Evolutionary conservation across 441 rosid genomes (phyloP), one percentile per base, ranked within the genome.

Genomic region (Erysimum pusillum): DNA sequence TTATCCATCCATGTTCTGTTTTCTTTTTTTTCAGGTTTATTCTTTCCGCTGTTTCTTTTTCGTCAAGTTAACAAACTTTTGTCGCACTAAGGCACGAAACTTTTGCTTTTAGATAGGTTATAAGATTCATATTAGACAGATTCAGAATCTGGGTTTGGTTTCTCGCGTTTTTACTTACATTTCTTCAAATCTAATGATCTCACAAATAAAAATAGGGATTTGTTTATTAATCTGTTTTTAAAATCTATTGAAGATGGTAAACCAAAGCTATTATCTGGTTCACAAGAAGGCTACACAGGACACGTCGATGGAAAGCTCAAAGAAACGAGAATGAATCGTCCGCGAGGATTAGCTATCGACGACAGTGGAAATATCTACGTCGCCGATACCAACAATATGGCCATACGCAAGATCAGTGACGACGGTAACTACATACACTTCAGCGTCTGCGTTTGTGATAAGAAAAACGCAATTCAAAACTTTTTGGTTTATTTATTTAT

Each of bases 351-450:
- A 35, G 82, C 98, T 0, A 83, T 88, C 12, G 99, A 96, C 78
- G 93, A 89, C 64, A 84, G 92, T 67, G 98, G 99, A 80, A 96
- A 96, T 81, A 85, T 96, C 56, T 96, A 96, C 80, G 63, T 96
- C 20, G 98, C 99, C 3, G 99, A 96, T 85, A 87, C 94, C 7
- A 81, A 88, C 86, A 96, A 96, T 51, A 86, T 88, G 96, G 99
- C 90, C 73, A 90, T 96, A 80, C 89, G 98, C 84, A 96, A 96
- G 87, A 93, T 96, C 78, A 90, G 90, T 64, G 92, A 93, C 77
- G 69, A 90, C 18, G 99, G 99, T 93, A 84, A 67, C 63, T 68
- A 39, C 8, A 25, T 25, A 25, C 28, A 32, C 32, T 41, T 10
- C 4, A 45, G 63, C 25, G n/a, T 25, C 15, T 54, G 54, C 20